Evolutionary conservation across 2,329 filamentous ascomycete species (phyloP).

Genomic region (Zopfia rhizophila): DNA sequence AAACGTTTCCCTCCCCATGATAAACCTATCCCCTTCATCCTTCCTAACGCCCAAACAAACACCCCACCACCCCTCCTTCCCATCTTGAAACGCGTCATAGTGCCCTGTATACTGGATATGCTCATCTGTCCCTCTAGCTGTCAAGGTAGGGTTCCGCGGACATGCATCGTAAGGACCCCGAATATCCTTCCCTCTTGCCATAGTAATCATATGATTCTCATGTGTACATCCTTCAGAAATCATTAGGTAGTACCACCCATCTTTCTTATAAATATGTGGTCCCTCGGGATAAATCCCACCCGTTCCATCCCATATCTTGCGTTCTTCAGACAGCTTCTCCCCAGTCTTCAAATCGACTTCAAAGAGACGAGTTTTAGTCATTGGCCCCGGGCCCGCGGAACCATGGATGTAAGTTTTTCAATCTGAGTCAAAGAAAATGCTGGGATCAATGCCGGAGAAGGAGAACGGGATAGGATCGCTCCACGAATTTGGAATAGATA

Average conservation of each 20-base stretch:
- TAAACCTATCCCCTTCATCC: conserved; percentile 10
- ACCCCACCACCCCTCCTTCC: conserved; percentile 24
- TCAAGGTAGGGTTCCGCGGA: conserved; percentile 23
- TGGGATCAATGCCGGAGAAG: conserved; percentile 27
- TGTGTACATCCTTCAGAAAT: conserved; percentile 44
- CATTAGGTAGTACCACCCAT: conserved; percentile 49
- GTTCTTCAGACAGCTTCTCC: conserved; percentile 19
- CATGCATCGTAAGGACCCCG: conserved; percentile 23
- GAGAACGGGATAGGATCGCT: conserved; percentile 23
- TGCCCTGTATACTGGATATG: conserved; percentile 28
- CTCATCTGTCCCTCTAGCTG: conserved; percentile 20
- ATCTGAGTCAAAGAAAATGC: conserved; percentile 24
- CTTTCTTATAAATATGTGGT: conserved; percentile 49
- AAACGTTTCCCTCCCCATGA: conserved; percentile 25
- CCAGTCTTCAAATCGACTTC: conserved; percentile 43
- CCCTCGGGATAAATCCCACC: conserved; percentile 43
- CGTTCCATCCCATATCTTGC: conserved; percentile 46
- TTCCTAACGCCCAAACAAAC: conserved; percentile 23
- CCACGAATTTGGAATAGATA: conserved; percentile 20
- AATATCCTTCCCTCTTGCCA: conserved; percentile 23
- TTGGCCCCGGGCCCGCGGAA: conserved; percentile 23
- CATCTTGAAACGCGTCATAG: conserved; percentile 24
- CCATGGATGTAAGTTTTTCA: conserved; percentile 32
- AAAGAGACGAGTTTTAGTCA: conserved; percentile 30
- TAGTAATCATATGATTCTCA: conserved; percentile 17